Conservation (phyloP, 2,329 filamentous ascomycete genomes). For the Fusarium sp. region DNA sequence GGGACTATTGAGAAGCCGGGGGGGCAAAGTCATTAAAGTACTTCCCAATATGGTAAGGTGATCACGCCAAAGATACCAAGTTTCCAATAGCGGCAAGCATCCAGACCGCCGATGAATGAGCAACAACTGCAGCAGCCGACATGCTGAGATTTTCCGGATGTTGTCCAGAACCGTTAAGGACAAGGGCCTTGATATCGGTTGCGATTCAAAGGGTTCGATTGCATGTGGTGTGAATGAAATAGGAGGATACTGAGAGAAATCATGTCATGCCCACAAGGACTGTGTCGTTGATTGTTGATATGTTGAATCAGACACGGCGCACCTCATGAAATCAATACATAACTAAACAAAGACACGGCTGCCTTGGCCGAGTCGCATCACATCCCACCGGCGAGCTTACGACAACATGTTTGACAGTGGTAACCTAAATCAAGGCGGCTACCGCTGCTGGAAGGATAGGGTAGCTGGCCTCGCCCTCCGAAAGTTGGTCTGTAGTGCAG, state of each 20-base stretch:
- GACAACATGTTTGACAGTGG: constrained; percentile 13
- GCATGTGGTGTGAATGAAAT: background rate
- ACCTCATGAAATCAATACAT: constrained; percentile 6
- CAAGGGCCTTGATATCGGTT: constrained; percentile 7
- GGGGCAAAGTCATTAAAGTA: constrained; percentile 32
- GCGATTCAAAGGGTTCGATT: background rate
- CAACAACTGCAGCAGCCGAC: constrained; percentile 24
- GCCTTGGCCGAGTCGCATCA: constrained; percentile 3
- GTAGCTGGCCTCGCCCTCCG: constrained; percentile 15
- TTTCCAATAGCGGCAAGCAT: constrained; percentile 37
- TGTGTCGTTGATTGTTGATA: background rate
- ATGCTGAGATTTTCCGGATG: constrained; percentile 24
- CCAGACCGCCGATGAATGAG: constrained; percentile 25
- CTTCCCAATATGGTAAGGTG: constrained; percentile 28
- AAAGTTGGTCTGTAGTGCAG: constrained; percentile 3
- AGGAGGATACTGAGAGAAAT: background rate
- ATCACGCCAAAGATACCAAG: background rate
- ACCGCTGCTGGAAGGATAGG: constrained; percentile 17
- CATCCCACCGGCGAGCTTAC: constrained; percentile 11
- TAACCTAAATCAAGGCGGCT: constrained; percentile 25
- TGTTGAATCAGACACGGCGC: background rate
- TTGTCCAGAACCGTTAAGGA: constrained; percentile 12
- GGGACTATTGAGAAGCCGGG: constrained; percentile 29
- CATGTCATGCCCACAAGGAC: background rate
- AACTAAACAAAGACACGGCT: constrained; percentile 18